A percentile compares a stretch with the other conserved stretches of the same genome.
Evolutionary conservation across 495 filamentous ascomycete genomes (phyloP).

Genomic region (Cercophora samala): DNA sequence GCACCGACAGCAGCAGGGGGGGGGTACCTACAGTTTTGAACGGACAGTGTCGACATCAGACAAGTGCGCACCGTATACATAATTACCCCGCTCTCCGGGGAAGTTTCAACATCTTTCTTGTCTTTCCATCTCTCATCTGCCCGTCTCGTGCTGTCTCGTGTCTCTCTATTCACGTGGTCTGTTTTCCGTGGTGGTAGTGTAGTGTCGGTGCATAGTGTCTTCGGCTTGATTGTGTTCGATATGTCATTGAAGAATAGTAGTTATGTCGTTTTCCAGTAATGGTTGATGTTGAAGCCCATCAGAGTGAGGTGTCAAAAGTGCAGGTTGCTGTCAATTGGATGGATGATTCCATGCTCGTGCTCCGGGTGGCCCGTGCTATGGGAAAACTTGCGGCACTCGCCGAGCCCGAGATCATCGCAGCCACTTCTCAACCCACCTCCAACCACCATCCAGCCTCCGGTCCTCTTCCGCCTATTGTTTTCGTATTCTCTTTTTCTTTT

Average conservation of each 20-base stretch:
- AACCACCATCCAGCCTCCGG: neutral
- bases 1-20: conserved; percentile 4
- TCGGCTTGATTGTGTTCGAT: neutral
- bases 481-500: neutral
- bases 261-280: neutral
- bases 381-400: conserved; percentile 1
- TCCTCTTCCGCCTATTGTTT: neutral
- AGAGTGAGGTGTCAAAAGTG: neutral
- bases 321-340: neutral
- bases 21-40: neutral
- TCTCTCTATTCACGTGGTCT: conserved; percentile 2
- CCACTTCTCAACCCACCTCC: neutral
- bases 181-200: neutral
- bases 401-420: conserved; percentile 8
- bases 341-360: no score
- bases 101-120: neutral
- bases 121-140: no score
- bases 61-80: neutral
- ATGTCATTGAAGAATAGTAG: neutral
- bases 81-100: conserved; percentile 4
- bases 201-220: no score
- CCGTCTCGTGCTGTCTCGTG: neutral
- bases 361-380: neutral
- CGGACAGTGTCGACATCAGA: neutral
- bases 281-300: neutral